Evolutionary conservation across 192 early-diverging fungal genomes (phyloP), one percentile per base, ranked within the genome.

Genomic region (Coemansia sp.): DNA sequence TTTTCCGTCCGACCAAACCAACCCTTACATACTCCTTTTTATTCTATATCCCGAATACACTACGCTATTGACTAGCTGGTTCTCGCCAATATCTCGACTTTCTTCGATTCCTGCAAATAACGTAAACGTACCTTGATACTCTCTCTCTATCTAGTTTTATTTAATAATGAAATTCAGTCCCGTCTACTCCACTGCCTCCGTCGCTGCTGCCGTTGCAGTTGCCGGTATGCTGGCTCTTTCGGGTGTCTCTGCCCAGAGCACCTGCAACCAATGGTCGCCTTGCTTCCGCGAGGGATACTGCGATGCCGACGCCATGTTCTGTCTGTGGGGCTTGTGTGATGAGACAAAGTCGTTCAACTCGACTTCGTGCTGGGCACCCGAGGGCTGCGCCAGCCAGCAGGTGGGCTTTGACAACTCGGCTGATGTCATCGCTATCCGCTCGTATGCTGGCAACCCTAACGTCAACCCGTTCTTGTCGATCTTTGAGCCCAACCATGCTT

Each of bases 241-340:
- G 3, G 33, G 58, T 4, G 63, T 33, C 7, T 27, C 57, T 20
- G 70, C 53, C n/a, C 58, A 67, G 37, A 74, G 53, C 56, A 55
- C 51, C 13, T 63, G 59, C 34, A 52, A 46, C 36, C 43, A 76
- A 33, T 74, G 50, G 44, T 47, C 71, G 42, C 72, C 71, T 14
- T 78, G 77, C 72, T 75, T 38, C 77, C 63, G 56, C 46, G 60
- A 75, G 36, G 77, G 77, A 5, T 75, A 68, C 56, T 79, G 77
- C 56, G 50, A 66, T 45, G 36, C 58, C 42, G 55, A 50, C 48
- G 67, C 66, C 20, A 52, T 58, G 38, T 69, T 67, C 61, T 79
- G 77, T 41, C 56, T 71, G 28, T 63, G 56, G 55, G 67, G 62
- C 5, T 54, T 60, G 25, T 79, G 77, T 67, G 67, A 76, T 27